Conservation (phyloP, 2,329 filamentous ascomycete genomes). For the Cladosporium austrohemisphaericum region DNA sequence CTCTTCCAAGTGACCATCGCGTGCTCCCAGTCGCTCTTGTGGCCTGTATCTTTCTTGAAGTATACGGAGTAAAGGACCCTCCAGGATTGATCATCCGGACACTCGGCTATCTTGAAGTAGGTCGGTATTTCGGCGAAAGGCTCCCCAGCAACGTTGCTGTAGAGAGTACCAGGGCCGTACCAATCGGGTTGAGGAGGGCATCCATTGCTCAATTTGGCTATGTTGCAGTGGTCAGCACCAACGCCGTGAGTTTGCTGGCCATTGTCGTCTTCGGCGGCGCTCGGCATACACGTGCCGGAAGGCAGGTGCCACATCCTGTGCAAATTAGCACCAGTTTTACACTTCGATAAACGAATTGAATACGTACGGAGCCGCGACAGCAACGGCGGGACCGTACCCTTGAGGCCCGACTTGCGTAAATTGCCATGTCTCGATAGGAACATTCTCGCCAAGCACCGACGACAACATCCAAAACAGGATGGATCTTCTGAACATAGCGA, state of each 20-base stretch:
- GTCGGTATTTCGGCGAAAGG: neutral
- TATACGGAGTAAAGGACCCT: neutral
- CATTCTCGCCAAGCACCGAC: neutral
- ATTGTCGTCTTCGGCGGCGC: neutral
- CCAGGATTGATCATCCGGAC: neutral
- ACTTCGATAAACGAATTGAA: neutral
- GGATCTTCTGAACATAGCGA: neutral
- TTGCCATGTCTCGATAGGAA: neutral
- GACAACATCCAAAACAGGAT: neutral
- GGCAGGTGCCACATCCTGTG: neutral
- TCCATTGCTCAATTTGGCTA: neutral
- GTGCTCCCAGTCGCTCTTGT: neutral
- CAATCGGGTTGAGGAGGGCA: neutral
- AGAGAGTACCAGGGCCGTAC: neutral
- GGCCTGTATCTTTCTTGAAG: neutral
- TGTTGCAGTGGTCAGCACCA: neutral
- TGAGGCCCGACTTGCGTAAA: neutral
- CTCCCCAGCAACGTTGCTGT: neutral
- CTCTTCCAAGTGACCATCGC: neutral
- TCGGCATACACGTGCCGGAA: neutral
- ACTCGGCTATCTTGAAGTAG: neutral
- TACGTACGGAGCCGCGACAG: neutral
- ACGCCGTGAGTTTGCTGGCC: neutral
- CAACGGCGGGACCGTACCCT: neutral
- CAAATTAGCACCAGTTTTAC: neutral